phyloP scores from a whole-genome alignment of 2,329 filamentous ascomycete genomes.

The Aspergillus brunneoviolaceus region DNA sequence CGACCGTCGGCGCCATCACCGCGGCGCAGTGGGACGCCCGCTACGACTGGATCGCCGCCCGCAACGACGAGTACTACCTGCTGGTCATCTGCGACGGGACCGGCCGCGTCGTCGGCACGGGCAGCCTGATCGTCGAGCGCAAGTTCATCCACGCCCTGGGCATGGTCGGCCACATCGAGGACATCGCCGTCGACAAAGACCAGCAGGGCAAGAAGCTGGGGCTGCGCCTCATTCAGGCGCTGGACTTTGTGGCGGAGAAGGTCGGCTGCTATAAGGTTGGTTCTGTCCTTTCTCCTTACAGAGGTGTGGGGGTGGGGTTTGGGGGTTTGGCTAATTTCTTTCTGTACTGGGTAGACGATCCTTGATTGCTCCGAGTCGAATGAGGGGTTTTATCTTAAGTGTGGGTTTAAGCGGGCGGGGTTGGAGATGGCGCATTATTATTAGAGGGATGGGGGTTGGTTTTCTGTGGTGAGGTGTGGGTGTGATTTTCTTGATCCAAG shows the following conservation, averaged over 20 bases:
- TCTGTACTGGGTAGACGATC: constrained; percentile 63
- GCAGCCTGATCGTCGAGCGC: constrained; percentile 84
- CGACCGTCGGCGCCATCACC: constrained; percentile 84
- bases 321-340: constrained; percentile 18
- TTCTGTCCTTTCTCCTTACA: constrained; percentile 4
- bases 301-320: no score
- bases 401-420: constrained; percentile 87
- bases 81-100: constrained; percentile 77
- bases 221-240: constrained; percentile 85
- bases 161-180: constrained; percentile 88
- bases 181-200: constrained; percentile 91
- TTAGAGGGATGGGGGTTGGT: constrained; percentile 21
- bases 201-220: constrained; percentile 98
- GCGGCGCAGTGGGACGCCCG: constrained; percentile 73
- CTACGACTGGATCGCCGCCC: constrained; percentile 76
- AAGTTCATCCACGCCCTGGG: constrained; percentile 60
- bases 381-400: constrained; percentile 97
- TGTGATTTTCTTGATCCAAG: no score
- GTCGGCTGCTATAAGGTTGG: constrained; percentile 86
- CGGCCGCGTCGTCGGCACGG: constrained; percentile 78
- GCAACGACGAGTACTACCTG: constrained; percentile 79
- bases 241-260: constrained; percentile 83
- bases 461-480: no score
- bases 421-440: constrained; percentile 98
- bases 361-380: constrained; percentile 95